Percentiles rank a stretch among this genome's conserved stretches.
Evolutionary conservation across 2,329 filamentous ascomycete species (phyloP).

Genomic region (Aureobasidium sp.): DNA sequence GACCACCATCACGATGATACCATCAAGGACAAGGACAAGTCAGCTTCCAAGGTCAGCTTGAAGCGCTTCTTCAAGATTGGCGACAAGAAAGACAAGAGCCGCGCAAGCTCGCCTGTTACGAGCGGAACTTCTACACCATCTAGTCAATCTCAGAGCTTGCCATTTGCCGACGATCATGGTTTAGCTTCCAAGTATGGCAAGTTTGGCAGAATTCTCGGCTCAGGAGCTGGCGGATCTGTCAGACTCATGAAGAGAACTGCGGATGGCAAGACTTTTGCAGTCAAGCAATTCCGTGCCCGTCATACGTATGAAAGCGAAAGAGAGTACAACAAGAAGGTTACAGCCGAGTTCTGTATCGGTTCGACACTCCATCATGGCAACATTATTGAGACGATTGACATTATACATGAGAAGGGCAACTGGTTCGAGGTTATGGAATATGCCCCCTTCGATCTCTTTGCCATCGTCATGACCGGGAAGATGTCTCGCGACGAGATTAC

Average conservation of each 20-base stretch:
- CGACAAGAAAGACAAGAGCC: conserved; percentile 42
- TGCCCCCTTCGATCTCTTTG: conserved; percentile 90
- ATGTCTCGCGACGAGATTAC: conserved; percentile 88
- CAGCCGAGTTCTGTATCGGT: conserved; percentile 95
- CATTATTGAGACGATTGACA: conserved; percentile 95
- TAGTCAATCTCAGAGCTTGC: conserved; percentile 36
- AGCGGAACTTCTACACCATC: conserved; percentile 32
- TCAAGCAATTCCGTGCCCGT: conserved; percentile 89
- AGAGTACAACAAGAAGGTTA: conserved; percentile 97
- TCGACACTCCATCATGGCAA: conserved; percentile 96
- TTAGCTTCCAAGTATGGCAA: conserved; percentile 90
- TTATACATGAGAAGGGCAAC: conserved; percentile 83
- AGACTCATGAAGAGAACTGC: conserved; percentile 87
- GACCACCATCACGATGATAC: conserved; percentile 42
- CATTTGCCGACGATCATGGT: conserved; percentile 91
- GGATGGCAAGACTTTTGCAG: conserved; percentile 89
- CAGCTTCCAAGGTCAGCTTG: conserved; percentile 81
- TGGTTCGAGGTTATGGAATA: conserved; percentile 99
- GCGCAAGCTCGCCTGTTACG: conserved; percentile 18
- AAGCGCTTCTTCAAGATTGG: conserved; percentile 93
- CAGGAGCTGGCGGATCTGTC: conserved; percentile 90
- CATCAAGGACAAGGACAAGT: conserved; percentile 30
- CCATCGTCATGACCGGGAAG: conserved; percentile 97
- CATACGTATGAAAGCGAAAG: conserved; percentile 91
- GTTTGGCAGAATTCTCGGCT: conserved; percentile 85